Evolutionary conservation across 176 grass and related monocot genomes (phyloP), one percentile per base, ranked within the genome.

Genomic region (Avena eriantha): DNA sequence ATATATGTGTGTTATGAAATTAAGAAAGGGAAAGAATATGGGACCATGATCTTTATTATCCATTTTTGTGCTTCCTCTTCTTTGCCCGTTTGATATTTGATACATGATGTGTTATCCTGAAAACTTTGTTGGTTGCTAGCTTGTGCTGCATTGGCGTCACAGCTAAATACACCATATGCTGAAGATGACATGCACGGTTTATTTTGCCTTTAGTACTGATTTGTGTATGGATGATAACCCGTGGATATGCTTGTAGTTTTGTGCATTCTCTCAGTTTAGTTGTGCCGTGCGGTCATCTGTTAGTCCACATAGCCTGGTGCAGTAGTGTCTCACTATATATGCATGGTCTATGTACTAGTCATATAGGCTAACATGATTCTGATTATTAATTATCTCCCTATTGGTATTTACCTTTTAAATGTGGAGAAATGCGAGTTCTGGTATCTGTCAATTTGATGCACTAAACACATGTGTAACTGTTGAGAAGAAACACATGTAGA

Each of bases 21-120:
- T 57, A 80, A 85, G 55, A 43, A 89, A 56, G 64, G 82, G 55
- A 67, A 71, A 87, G 55, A 92, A 83, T 23, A 68, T 63, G 76
- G 56, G 87, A 84, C 87, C 87, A 63, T 83, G 73, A 46, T 89
- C 65, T 78, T 81, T 69, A 31, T 67, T 71, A 73, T 47, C 78
- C 76, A 81, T 51, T 81, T 87, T 46, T 60, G 46, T 69, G 48
- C 67, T 58, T 66, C 29, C 18, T 80, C 69, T 57, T 58, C 64
- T 81, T 83, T 78, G 83, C 26, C 61, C n/a, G 17, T 77, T 72
- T 82, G 31, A 82, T 48, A 78, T 85, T 77, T 80, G 47, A 55
- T 36, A 45, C 67, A 81, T 63, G 69, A 69, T 53, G 39, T 76
- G 36, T 82, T 60, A 60, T 75, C 49, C 3, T 77, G 50, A 58